phyloP scores from a whole-genome alignment of 306 rosid species.

The Trichosanthes truncata region DNA sequence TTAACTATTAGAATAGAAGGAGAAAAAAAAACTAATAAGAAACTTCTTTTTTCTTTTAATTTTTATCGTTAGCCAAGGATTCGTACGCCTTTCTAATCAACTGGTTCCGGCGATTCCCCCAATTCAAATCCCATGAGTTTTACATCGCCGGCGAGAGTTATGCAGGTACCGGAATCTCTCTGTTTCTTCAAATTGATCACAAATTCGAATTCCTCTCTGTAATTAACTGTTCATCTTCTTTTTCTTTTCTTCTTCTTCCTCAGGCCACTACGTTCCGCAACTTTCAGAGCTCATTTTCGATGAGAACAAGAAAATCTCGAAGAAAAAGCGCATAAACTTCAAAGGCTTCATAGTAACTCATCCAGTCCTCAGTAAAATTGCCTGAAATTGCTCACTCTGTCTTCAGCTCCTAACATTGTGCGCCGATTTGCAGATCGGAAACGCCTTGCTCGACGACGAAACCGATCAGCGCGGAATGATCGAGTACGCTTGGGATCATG shows the following conservation, averaged over 20 bases:
- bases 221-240: background rate
- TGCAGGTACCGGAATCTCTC: conserved; percentile 39
- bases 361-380: background rate
- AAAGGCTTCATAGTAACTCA: conserved; percentile 38
- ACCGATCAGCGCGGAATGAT: conserved; percentile 36
- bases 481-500: conserved; percentile 45
- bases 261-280: conserved; percentile 80
- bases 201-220: background rate
- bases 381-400: background rate
- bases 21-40: too few species aligned
- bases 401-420: background rate
- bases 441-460: conserved; percentile 35
- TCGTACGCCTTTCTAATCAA: conserved; percentile 52
- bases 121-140: conserved; percentile 62
- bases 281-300: conserved; percentile 41
- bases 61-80: conserved; percentile 46
- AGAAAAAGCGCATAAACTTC: conserved; percentile 25
- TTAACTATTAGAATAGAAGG: too few species aligned
- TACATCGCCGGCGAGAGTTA: conserved; percentile 91
- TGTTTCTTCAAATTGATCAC: background rate
- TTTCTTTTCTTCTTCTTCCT: conserved; percentile 11
- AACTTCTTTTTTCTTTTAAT: background rate
- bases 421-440: conserved; percentile 24
- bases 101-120: conserved; percentile 74
- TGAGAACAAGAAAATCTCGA: conserved; percentile 16